phyloP scores from a whole-genome alignment of 495 filamentous ascomycete genomes.

The Aspergillus sclerotiicarbonarius region DNA sequence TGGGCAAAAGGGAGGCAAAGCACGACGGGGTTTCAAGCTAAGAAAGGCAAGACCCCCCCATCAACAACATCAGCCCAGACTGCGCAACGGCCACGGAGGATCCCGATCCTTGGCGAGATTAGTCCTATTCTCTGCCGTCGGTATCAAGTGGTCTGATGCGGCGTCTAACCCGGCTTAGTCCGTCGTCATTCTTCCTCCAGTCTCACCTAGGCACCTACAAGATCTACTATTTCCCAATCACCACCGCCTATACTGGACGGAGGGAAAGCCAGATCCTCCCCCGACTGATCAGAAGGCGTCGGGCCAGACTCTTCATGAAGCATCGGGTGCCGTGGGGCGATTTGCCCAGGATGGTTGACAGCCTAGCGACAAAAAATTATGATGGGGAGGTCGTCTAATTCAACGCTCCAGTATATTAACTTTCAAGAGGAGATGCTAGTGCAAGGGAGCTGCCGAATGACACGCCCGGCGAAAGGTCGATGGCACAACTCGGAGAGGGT shows the following conservation, averaged over 20 bases:
- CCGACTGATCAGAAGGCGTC: too few relatives aligned
- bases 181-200: not conserved
- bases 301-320: too few relatives aligned
- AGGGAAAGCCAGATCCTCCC: too few relatives aligned
- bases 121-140: not conserved
- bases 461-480: not conserved
- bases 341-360: too few relatives aligned
- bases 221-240: too few relatives aligned
- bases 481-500: not conserved
- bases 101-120: slow-evolving; percentile 12
- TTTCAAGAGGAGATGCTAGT: not conserved
- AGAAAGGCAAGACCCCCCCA: not conserved
- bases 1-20: slow-evolving; percentile 1
- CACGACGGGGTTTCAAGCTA: slow-evolving; percentile 5
- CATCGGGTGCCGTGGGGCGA: not conserved
- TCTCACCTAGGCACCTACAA: too few relatives aligned
- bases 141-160: slow-evolving; percentile 13
- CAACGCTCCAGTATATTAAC: not conserved
- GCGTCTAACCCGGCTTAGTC: not conserved
- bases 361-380: too few relatives aligned
- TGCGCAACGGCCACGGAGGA: slow-evolving; percentile 6
- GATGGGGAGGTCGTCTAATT: too few relatives aligned
- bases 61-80: slow-evolving; percentile 6
- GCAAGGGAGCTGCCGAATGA: slow-evolving; percentile 8
- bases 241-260: too few relatives aligned